Conservation (phyloP, 2,329 filamentous ascomycete genomes). For the Aspergillus sergii region DNA sequence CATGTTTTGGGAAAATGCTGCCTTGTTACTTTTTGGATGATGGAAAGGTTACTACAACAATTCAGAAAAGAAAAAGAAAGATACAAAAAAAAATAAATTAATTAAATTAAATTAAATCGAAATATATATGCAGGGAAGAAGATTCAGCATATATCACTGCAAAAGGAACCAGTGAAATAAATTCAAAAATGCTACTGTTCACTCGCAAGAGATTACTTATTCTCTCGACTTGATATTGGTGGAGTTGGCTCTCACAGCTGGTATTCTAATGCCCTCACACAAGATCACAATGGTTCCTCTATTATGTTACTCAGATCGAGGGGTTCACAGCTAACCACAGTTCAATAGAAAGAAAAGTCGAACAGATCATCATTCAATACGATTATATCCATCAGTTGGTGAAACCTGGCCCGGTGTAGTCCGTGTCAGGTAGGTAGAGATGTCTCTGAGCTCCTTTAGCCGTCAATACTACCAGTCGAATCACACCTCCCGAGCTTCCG, state of each 20-base stretch:
- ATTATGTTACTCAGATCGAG: slow-evolving; percentile 15
- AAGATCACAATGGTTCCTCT: slow-evolving; percentile 6
- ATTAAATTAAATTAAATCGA: not conserved
- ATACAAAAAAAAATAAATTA: not conserved
- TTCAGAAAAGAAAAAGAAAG: not conserved
- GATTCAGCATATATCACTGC: not conserved
- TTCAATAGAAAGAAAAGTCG: slow-evolving; percentile 15
- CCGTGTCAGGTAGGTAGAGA: slow-evolving; percentile 90
- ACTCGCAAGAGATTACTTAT: not conserved
- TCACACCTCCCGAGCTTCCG: slow-evolving; percentile 96
- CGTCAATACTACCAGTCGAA: slow-evolving; percentile 95
- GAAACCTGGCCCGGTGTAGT: slow-evolving; percentile 74
- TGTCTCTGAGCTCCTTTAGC: slow-evolving; percentile 87
- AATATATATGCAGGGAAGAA: not conserved
- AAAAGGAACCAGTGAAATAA: not conserved
- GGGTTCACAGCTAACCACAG: not conserved
- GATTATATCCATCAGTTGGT: slow-evolving; percentile 29
- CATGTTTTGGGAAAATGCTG: not conserved
- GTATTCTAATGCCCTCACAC: not conserved
- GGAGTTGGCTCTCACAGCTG: not conserved
- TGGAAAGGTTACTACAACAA: not conserved
- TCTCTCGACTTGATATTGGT: not conserved
- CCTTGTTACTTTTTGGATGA: not conserved
- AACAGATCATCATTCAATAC: slow-evolving; percentile 17
- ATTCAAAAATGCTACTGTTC: not conserved